These are phyloP conservation scores for Phytopythium ostracodes DNA, from an alignment of 352 stramenopile genomes.

Conservation along the genomic window DNA sequence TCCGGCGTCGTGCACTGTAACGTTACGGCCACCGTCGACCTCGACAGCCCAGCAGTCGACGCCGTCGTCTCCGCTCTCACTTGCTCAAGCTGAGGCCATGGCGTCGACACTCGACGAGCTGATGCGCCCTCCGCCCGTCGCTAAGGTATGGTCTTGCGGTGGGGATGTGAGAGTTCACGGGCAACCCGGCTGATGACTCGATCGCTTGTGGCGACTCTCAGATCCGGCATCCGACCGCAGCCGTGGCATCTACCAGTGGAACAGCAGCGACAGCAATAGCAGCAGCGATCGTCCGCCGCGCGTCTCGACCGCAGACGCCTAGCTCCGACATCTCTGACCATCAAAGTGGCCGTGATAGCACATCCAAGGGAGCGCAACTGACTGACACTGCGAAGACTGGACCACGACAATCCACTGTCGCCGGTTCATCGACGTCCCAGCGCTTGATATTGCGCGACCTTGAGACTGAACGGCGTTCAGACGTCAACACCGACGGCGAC, in stretches of 20 bases:
- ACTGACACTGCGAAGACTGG: not conserved
- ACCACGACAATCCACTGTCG: not conserved
- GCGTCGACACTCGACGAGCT: constrained; percentile 29
- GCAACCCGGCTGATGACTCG: not conserved
- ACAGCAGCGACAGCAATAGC: not conserved
- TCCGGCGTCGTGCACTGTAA: not conserved
- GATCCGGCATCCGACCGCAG: not conserved
- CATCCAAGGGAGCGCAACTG: too few relatives aligned
- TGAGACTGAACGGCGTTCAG: not conserved
- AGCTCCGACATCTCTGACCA: not conserved
- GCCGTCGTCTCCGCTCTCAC: not conserved
- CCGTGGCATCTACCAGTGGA: not conserved
- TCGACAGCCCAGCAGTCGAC: not conserved
- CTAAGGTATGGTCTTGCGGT: constrained; percentile 13
- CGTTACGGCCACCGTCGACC: not conserved
- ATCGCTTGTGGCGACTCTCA: not conserved
- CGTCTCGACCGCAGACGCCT: not conserved
- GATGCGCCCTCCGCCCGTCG: constrained; percentile 23
- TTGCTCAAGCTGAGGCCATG: constrained; percentile 8
- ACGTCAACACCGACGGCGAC: constrained; percentile 41
- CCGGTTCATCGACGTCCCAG: not conserved
- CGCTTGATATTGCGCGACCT: not conserved
- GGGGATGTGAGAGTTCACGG: not conserved
- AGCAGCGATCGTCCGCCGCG: not conserved
- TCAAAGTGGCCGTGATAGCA: not conserved